phyloP scores from a whole-genome alignment of 768 basidiomycete genomes.

The Phylloporus arenicola region DNA sequence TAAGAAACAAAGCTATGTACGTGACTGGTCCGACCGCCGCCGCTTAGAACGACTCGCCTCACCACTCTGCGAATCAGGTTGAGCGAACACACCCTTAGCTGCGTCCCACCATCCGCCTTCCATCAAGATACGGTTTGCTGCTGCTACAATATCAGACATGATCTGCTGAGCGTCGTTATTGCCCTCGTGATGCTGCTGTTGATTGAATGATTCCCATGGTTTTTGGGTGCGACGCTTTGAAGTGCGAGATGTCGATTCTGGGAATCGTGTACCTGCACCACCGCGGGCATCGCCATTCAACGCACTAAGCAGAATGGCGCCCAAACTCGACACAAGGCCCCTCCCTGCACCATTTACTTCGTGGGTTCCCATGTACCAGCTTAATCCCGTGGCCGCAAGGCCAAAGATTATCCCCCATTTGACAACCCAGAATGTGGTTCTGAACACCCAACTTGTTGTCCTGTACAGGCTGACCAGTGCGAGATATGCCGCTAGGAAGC shows the following conservation, averaged over 20 bases:
- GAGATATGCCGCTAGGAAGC: slow-evolving; percentile 66
- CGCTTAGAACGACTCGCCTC: slow-evolving; percentile 9
- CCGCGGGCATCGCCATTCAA: slow-evolving; percentile 36
- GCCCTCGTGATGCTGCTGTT: slow-evolving; percentile 48
- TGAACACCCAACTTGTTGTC: slow-evolving; percentile 70
- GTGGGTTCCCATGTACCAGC: slow-evolving; percentile 48
- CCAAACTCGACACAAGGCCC: slow-evolving; percentile 37
- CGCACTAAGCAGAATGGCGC: slow-evolving; percentile 38
- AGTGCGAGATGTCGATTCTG: slow-evolving; percentile 13
- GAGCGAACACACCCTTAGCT: slow-evolving; percentile 27
- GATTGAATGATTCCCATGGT: slow-evolving; percentile 62
- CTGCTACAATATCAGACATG: slow-evolving; percentile 39
- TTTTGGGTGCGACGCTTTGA: slow-evolving; percentile 39
- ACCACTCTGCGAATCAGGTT: slow-evolving; percentile 3
- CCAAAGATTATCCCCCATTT: slow-evolving; percentile 72
- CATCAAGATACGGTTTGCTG: slow-evolving; percentile 26
- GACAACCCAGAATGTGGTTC: slow-evolving; percentile 59
- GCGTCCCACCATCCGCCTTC: slow-evolving; percentile 38
- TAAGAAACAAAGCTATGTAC: slow-evolving; percentile 8
- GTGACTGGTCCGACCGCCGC: slow-evolving; percentile 7
- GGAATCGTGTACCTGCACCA: slow-evolving; percentile 23
- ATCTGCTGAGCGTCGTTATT: slow-evolving; percentile 40
- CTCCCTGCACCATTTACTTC: slow-evolving; percentile 28
- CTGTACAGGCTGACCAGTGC: slow-evolving; percentile 74
- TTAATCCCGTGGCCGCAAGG: slow-evolving; percentile 46